Base-by-base conservation (phyloP, 768 basidiomycete genomes). In the Naganishia friedmannii region DNA sequence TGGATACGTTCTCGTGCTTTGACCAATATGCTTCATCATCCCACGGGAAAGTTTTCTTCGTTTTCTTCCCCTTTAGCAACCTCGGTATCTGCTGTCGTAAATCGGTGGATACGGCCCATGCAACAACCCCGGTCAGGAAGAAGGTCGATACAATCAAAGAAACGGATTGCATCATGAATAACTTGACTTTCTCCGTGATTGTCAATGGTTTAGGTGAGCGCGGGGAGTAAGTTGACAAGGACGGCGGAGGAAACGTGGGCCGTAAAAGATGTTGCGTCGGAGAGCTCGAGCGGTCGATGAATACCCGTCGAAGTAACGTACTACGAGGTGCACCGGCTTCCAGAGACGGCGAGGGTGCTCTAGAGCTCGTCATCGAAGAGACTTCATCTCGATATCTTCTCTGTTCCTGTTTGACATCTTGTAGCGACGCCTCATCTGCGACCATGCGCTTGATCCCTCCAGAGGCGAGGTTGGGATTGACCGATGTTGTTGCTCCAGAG, bases 81-180 rank as follows among this genome's bases (percentile, higher is more conserved):
- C 67, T 70, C 57, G 65, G 68, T 51, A 67, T 66, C 7, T 75
- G 65, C 5, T 73, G 69, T 15, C 54, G 26, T 3, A 73, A 23
- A 46, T 80, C 76, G 23, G 75, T 73, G 21, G 72, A 12, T 29
- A 83, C 71, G 0, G 84, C 84, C 83, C 84, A 85, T 0, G 78
- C 53, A n/a, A 84, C 82, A 66, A 85, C 83, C 58, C 82, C 72
- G 31, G 78, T 67, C 13, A 85, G 77, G 71, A 84, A 84, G 54
- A 79, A 74, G 10, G 83, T 81, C 13, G 83, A 83, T 17, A 84
- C 73, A n/a, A 79, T 57, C 60, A 83, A 74, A 4, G 81, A 79
- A 13, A 79, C 76, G 12, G 78, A 74, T 70, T 84, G 83, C 37
- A 79, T 74, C 65, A 80, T 73, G 70, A 83, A 77, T 10, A 84